These are phyloP conservation scores for Isatis lusitanica DNA, from an alignment of 441 rosid genomes.

Conservation along the genomic window DNA sequence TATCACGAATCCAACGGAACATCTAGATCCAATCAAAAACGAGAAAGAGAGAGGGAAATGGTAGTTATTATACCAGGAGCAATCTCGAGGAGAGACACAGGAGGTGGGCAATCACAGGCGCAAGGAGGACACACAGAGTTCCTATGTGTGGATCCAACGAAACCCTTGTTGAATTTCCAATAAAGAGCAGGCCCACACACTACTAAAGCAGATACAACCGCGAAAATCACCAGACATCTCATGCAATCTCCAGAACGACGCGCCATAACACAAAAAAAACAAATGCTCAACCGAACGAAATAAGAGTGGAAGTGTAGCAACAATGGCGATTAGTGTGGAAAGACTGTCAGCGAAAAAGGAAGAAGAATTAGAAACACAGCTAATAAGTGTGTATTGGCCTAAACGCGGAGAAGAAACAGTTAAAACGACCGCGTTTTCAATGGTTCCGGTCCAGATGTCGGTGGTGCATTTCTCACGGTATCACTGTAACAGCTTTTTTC, in stretches of 20 bases:
- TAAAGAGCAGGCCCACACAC: slow-evolving; percentile 95
- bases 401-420: slow-evolving; percentile 9
- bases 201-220: slow-evolving; percentile 78
- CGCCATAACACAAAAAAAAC: slow-evolving; percentile 46
- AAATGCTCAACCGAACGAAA: neutral
- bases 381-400: slow-evolving; percentile 19
- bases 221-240: slow-evolving; percentile 87
- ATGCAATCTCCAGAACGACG: slow-evolving; percentile 77
- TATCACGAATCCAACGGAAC: slow-evolving; percentile 19
- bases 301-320: neutral
- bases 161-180: slow-evolving; percentile 80
- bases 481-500: neutral
- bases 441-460: slow-evolving; percentile 10
- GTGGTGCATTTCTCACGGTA: slow-evolving; percentile 25
- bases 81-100: slow-evolving; percentile 83
- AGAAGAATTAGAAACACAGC: neutral
- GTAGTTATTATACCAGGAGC: slow-evolving; percentile 63
- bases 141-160: slow-evolving; percentile 43
- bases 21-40: slow-evolving; percentile 27
- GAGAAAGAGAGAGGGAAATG: neutral
- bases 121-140: slow-evolving; percentile 84
- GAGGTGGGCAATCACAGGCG: slow-evolving; percentile 92
- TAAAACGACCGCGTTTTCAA: slow-evolving; percentile 20
- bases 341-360: slow-evolving; percentile 5
- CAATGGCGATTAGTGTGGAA: slow-evolving; percentile 20